These are phyloP conservation scores for Xylariaceae sp. DNA, from an alignment of 2,329 filamentous ascomycete species.

Conservation along the genomic window DNA sequence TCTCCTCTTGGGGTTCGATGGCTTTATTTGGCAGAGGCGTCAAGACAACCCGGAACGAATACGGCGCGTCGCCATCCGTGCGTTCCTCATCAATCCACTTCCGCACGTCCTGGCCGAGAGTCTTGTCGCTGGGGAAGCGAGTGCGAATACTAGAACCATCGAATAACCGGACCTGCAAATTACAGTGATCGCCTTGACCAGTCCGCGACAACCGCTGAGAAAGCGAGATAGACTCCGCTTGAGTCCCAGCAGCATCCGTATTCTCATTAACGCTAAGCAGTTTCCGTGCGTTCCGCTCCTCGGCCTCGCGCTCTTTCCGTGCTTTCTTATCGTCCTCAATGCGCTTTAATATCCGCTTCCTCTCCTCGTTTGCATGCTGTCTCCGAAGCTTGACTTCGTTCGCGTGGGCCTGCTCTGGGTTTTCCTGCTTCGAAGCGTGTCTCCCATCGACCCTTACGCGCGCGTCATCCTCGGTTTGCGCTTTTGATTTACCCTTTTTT, in stretches of 20 bases:
- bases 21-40: slow-evolving; percentile 71
- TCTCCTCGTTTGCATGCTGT: slow-evolving; percentile 62
- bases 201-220: slow-evolving; percentile 17
- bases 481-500: slow-evolving; percentile 46
- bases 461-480: slow-evolving; percentile 45
- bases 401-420: slow-evolving; percentile 27
- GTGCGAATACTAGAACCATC: slow-evolving; percentile 76
- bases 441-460: slow-evolving; percentile 39
- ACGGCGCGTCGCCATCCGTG: slow-evolving; percentile 58
- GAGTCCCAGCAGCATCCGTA: neutral
- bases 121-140: slow-evolving; percentile 62
- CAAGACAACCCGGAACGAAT: slow-evolving; percentile 79
- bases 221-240: slow-evolving; percentile 19
- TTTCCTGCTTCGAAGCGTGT: slow-evolving; percentile 21
- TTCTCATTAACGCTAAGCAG: slow-evolving; percentile 23
- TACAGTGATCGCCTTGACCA: slow-evolving; percentile 39
- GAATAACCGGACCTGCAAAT: slow-evolving; percentile 75
- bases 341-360: slow-evolving; percentile 65
- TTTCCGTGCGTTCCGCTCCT: slow-evolving; percentile 40
- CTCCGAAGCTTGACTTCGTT: slow-evolving; percentile 56
- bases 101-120: slow-evolving; percentile 63
- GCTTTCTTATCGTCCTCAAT: slow-evolving; percentile 75
- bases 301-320: slow-evolving; percentile 52
- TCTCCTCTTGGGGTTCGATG: slow-evolving; percentile 73
- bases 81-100: slow-evolving; percentile 69